Percentiles rank a stretch among this genome's conserved stretches.
Conservation (phyloP, 306 rosid species). For the Abrus precatorius region DNA sequence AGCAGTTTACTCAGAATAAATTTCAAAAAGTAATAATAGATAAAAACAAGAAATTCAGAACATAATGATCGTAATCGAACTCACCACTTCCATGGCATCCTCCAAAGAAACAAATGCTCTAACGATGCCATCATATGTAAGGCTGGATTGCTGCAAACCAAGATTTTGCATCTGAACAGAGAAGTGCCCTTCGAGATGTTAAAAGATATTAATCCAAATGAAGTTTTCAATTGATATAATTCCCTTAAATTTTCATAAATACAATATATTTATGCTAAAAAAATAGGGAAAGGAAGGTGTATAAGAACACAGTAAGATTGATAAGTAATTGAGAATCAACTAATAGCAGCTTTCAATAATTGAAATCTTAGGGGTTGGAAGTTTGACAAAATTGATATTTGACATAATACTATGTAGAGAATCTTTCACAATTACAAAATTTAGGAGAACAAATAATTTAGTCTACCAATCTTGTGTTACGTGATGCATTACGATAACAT, state of each 20-base stretch:
- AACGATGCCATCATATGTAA: constrained; percentile 69
- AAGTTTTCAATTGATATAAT: constrained; percentile 36
- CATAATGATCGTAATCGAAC: constrained; percentile 45
- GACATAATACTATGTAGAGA: constrained; percentile 27
- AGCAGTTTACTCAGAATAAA: constrained; percentile 7
- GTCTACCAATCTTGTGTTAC: constrained; percentile 15
- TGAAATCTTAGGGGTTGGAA: constrained; percentile 36
- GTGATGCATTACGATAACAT: constrained; percentile 37
- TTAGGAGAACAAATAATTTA: constrained; percentile 16
- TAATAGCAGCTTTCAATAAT: constrained; percentile 31
- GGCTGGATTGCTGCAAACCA: constrained; percentile 74
- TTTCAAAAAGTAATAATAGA: background rate
- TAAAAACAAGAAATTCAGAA: constrained; percentile 30
- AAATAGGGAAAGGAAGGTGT: constrained; percentile 6
- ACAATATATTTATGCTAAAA: constrained; percentile 16
- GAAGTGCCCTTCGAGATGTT: constrained; percentile 48
- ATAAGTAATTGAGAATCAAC: constrained; percentile 25
- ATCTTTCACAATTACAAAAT: constrained; percentile 24
- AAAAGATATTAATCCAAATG: constrained; percentile 49
- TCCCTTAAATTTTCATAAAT: constrained; percentile 15
- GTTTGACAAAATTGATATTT: constrained; percentile 17
- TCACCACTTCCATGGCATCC: constrained; percentile 70
- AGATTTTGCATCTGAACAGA: constrained; percentile 80
- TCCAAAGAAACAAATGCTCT: constrained; percentile 66
- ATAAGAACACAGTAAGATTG: constrained; percentile 18